Conservation (phyloP, 1,284 basidiomycete genomes). For the Agroathelia rolfsii region DNA sequence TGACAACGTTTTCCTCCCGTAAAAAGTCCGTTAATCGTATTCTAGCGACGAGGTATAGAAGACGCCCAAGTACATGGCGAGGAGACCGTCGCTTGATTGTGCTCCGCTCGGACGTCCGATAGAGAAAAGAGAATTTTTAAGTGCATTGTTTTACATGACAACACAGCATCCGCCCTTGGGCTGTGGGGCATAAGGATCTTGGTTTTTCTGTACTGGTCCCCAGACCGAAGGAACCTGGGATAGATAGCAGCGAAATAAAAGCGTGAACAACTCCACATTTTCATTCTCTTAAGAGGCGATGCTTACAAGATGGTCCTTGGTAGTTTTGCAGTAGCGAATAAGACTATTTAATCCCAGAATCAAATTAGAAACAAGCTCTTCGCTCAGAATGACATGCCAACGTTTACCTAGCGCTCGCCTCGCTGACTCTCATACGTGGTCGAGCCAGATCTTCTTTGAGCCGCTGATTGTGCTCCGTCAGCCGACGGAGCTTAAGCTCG, state of each 20-base stretch:
- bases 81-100: constrained; percentile 17
- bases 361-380: too few relatives aligned
- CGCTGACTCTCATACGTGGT: constrained; percentile 66
- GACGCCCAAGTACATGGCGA: too few relatives aligned
- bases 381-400: too few relatives aligned
- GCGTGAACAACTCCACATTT: constrained; percentile 4
- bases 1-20: too few relatives aligned
- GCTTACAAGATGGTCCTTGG: constrained; percentile 78
- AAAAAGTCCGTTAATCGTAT: too few relatives aligned
- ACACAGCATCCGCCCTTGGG: constrained; percentile 57
- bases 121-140: too few relatives aligned
- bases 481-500: constrained; percentile 73
- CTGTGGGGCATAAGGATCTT: constrained; percentile 82
- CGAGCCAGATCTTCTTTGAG: constrained; percentile 68
- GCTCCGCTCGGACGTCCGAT: too few relatives aligned
- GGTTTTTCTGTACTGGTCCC: constrained; percentile 84
- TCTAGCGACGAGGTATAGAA: too few relatives aligned
- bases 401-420: constrained; percentile 67
- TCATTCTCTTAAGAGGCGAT: constrained; percentile 9
- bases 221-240: constrained; percentile 86
- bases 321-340: constrained; percentile 86
- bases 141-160: constrained; percentile 49
- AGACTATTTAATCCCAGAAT: too few relatives aligned
- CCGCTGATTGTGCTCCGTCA: constrained; percentile 73
- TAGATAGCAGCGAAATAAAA: constrained; percentile 10